A percentile compares a stretch with the other conserved stretches of the same genome.
Evolutionary conservation across 1,284 basidiomycete genomes (phyloP).

Genomic region (Anthracocystis panici-leucophaei): DNA sequence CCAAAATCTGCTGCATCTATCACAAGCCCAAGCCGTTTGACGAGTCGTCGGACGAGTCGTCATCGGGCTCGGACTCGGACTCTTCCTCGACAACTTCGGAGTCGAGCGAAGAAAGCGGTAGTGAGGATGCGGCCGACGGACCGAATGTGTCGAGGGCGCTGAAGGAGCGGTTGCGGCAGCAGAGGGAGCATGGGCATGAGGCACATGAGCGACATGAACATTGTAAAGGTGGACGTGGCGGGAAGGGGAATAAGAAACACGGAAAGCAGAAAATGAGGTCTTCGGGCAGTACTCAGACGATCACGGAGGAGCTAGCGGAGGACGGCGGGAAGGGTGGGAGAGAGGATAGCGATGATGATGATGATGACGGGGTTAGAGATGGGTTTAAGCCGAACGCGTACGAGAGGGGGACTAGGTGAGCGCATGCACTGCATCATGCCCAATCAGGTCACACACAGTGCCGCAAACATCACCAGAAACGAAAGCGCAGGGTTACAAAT

Average conservation of each 20-base stretch:
- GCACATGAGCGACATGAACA: neutral
- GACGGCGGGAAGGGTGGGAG: neutral
- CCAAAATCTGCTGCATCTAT: constrained; percentile 68
- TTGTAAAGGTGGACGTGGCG: neutral
- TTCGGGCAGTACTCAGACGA: constrained; percentile 19
- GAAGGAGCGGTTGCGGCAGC: constrained; percentile 21
- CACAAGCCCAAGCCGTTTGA: constrained; percentile 66
- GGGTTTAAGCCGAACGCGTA: constrained; percentile 36
- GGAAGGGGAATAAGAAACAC: neutral
- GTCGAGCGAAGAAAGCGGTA: constrained; percentile 14
- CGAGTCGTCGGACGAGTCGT: constrained; percentile 55
- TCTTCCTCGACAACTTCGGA: neutral
- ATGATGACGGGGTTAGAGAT: neutral
- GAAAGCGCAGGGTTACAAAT: too few relatives aligned
- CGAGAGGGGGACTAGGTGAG: constrained; percentile 29
- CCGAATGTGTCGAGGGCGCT: constrained; percentile 7
- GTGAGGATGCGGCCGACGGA: neutral
- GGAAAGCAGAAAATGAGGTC: constrained; percentile 4
- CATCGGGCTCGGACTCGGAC: constrained; percentile 6
- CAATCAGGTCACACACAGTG: too few relatives aligned
- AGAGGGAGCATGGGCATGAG: neutral
- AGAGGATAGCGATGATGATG: constrained; percentile 11
- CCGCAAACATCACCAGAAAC: too few relatives aligned
- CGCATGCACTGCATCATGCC: neutral
- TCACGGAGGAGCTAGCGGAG: constrained; percentile 8